These are phyloP conservation scores for Neopestalotiopsis sp. DNA, from an alignment of 2,329 filamentous ascomycete species.

Conservation along the genomic window DNA sequence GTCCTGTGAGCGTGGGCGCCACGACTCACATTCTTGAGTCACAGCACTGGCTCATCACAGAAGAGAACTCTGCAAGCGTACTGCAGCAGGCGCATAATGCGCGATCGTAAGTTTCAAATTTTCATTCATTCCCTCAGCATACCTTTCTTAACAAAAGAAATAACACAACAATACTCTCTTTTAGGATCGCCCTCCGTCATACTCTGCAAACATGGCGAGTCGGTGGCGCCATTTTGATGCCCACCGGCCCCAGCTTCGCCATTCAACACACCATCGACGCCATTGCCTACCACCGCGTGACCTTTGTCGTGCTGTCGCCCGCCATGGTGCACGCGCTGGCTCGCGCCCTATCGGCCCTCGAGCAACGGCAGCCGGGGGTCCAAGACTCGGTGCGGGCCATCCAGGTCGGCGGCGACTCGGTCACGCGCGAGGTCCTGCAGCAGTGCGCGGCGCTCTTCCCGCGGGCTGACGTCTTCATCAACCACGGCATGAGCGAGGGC, in stretches of 20 bases:
- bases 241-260: slow-evolving; percentile 16
- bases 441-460: slow-evolving; percentile 22
- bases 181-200: slow-evolving; percentile 17
- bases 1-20: slow-evolving; percentile 15
- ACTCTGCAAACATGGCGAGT: slow-evolving; percentile 22
- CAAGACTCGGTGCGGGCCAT: slow-evolving; percentile 14
- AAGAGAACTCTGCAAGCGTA: neutral
- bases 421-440: slow-evolving; percentile 19
- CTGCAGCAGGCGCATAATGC: slow-evolving; percentile 21
- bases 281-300: slow-evolving; percentile 14
- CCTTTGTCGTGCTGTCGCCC: slow-evolving; percentile 21
- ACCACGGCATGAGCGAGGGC: slow-evolving; percentile 23
- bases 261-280: slow-evolving; percentile 17
- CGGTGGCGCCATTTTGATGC: slow-evolving; percentile 18
- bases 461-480: slow-evolving; percentile 19
- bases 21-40: slow-evolving; percentile 21
- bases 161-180: neutral
- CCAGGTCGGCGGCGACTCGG: slow-evolving; percentile 22
- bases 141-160: neutral
- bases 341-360: neutral
- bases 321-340: slow-evolving; percentile 22
- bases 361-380: neutral
- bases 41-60: slow-evolving; percentile 19
- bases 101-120: neutral
- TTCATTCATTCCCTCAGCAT: neutral